Conservation (phyloP, 768 basidiomycete species). For the Macrolepiota dolichaula region DNA sequence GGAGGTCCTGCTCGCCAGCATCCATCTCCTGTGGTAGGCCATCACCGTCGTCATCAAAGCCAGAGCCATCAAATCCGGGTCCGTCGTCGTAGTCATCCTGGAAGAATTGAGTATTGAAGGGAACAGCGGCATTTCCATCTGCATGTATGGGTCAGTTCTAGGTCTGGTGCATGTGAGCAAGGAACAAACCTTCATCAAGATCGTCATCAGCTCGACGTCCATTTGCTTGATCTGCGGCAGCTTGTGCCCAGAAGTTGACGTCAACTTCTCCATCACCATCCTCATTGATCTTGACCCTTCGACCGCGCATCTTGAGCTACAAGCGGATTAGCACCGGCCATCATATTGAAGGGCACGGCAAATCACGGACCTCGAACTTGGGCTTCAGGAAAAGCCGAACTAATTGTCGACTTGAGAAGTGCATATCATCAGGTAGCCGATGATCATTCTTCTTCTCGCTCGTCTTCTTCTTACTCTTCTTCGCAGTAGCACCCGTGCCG, state of each 20-base stretch:
- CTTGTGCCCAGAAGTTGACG: constrained; percentile 96
- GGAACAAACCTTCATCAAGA: constrained; percentile 58
- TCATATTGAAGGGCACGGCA: not conserved
- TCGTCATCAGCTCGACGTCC: constrained; percentile 32
- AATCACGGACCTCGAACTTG: constrained; percentile 77
- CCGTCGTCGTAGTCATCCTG: constrained; percentile 87
- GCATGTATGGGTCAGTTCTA: constrained; percentile 14
- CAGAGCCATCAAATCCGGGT: constrained; percentile 63
- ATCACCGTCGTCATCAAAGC: constrained; percentile 41
- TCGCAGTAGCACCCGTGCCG: constrained; percentile 41
- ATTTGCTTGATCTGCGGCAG: constrained; percentile 78
- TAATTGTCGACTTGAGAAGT: constrained; percentile 88
- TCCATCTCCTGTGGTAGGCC: constrained; percentile 27
- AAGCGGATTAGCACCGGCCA: constrained; percentile 12
- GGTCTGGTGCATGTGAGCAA: not conserved
- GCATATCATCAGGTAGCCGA: constrained; percentile 93
- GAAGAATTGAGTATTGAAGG: constrained; percentile 97
- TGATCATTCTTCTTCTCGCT: constrained; percentile 73
- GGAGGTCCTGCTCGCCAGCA: constrained; percentile 80
- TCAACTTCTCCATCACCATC: constrained; percentile 86
- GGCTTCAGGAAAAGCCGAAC: constrained; percentile 95
- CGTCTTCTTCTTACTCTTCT: constrained; percentile 47
- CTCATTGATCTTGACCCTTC: constrained; percentile 52
- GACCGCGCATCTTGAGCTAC: constrained; percentile 88
- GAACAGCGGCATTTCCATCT: constrained; percentile 55